Base-by-base conservation (phyloP, 2,329 filamentous ascomycete species). In the Xylaria sp. region DNA sequence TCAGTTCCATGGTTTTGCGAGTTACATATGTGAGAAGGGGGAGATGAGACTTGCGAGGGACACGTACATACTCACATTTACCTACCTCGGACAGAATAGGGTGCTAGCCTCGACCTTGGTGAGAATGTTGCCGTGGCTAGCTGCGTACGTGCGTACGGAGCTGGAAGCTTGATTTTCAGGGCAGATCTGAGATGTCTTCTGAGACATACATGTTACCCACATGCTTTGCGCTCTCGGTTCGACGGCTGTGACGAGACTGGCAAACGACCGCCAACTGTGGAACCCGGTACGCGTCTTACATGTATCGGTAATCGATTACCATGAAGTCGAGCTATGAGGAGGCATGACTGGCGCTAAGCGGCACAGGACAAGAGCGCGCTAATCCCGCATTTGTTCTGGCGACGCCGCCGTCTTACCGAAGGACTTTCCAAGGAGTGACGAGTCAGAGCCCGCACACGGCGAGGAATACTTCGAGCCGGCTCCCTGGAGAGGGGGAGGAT, bases 151-250 rank as follows among this genome's bases (percentile, higher is more conserved):
- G n/a, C n/a, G n/a, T n/a, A n/a, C n/a, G n/a, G n/a, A n/a, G 44
- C 41, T 42, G 44, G 57, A 47, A 42, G 50, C 45, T 50, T 43
- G 45, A 21, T 50, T 26, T 39, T 54, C 39, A 49, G 29, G 52
- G 57, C 45, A 51, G 51, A 63, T 57, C 51, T 46, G 29, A 44
- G 45, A 56, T 65, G 56, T 64, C 62, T 62, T 64, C 62, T 62
- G 20, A 64, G 63, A 66, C 61, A 64, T 60, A 55, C 59, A 62
- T 61, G 44, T 44, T 53, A 44, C 26, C 41, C 44, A 54, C 46
- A 52, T 49, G 46, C 50, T 39, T 49, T 50, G 42, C 34, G 13
- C 39, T 18, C 47, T 50, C 41, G 45, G 50, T 42, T 55, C 29
- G 42, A 52, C 34, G 44, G 39, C 29, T 43, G 38, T 22, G 39